A percentile compares a stretch with the other conserved stretches of the same genome.
Evolutionary conservation across 2,329 filamentous ascomycete species (phyloP).

Genomic region (Stachybotrys chartarum): DNA sequence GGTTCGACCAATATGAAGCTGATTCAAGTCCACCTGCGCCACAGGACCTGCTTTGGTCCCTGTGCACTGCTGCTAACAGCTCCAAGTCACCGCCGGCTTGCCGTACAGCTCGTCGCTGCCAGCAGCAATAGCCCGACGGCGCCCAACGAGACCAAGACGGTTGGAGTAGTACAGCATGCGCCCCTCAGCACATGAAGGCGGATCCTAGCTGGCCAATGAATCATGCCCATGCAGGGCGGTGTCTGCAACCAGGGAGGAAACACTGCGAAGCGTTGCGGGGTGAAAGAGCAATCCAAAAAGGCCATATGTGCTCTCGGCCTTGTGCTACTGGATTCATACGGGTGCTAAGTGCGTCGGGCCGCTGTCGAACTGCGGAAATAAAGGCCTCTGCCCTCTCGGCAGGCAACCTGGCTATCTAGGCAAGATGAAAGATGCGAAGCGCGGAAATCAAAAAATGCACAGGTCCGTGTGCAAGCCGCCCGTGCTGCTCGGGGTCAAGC

Average conservation of each 20-base stretch:
- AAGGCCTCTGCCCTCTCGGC: background rate
- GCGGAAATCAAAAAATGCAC: background rate
- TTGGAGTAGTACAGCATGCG: too few species aligned
- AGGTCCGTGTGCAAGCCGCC: background rate
- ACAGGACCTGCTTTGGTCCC: too few species aligned
- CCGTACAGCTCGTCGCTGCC: too few species aligned
- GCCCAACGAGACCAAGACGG: too few species aligned
- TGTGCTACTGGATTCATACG: background rate
- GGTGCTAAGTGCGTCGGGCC: background rate
- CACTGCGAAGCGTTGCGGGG: too few species aligned
- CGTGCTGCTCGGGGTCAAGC: background rate
- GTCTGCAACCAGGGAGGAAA: too few species aligned
- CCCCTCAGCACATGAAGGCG: too few species aligned
- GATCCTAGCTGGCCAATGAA: too few species aligned
- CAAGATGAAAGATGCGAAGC: background rate
- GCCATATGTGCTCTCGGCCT: background rate
- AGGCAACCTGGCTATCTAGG: background rate
- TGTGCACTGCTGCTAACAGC: too few species aligned
- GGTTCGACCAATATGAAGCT: background rate
- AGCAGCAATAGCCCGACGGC: too few species aligned
- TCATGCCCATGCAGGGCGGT: too few species aligned
- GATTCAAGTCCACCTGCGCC: too few species aligned
- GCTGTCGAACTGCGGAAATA: background rate
- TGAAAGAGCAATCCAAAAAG: background rate
- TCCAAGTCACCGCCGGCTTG: background rate